Evolutionary conservation across 2,329 filamentous ascomycete genomes (phyloP).

Genomic region (Ceratocystis variospora): DNA sequence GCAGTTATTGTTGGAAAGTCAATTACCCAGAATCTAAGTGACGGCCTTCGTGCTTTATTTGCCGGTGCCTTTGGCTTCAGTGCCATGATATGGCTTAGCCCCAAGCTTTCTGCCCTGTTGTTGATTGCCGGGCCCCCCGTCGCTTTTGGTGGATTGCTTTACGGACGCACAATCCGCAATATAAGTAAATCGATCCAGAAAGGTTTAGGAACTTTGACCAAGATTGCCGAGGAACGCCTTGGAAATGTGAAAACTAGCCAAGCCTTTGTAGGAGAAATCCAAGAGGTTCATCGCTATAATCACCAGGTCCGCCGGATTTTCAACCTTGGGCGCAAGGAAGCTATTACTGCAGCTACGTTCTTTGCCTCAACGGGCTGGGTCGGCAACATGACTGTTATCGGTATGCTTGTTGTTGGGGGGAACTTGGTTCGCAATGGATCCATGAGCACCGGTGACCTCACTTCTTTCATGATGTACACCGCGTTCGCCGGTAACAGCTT

Average conservation of each 20-base stretch:
- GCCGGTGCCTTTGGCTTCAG: slow-evolving; percentile 79
- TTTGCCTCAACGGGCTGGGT: slow-evolving; percentile 77
- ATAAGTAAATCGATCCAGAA: slow-evolving; percentile 87
- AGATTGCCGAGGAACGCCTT: slow-evolving; percentile 94
- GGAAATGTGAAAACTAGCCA: slow-evolving; percentile 95
- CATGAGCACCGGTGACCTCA: slow-evolving; percentile 82
- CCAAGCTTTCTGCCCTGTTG: slow-evolving; percentile 77
- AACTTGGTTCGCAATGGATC: slow-evolving; percentile 74
- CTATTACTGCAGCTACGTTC: slow-evolving; percentile 78
- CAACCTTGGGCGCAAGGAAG: slow-evolving; percentile 70
- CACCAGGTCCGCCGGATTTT: slow-evolving; percentile 87
- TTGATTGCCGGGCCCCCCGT: slow-evolving; percentile 81
- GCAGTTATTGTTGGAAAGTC: slow-evolving; percentile 97
- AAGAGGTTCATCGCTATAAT: slow-evolving; percentile 86
- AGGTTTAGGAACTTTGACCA: slow-evolving; percentile 82
- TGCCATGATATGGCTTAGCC: slow-evolving; percentile 91
- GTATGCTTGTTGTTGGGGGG: slow-evolving; percentile 78
- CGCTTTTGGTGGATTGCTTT: slow-evolving; percentile 79
- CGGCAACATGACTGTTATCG: slow-evolving; percentile 91
- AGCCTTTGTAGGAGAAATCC: slow-evolving; percentile 83
- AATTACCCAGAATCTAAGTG: slow-evolving; percentile 93
- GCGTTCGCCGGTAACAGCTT: slow-evolving; percentile 74
- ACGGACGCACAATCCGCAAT: slow-evolving; percentile 76
- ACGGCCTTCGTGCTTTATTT: slow-evolving; percentile 81
- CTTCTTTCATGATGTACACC: slow-evolving; percentile 97